These are phyloP conservation scores for Scorias spongiosa DNA, from an alignment of 2,329 filamentous ascomycete species.

Conservation along the genomic window DNA sequence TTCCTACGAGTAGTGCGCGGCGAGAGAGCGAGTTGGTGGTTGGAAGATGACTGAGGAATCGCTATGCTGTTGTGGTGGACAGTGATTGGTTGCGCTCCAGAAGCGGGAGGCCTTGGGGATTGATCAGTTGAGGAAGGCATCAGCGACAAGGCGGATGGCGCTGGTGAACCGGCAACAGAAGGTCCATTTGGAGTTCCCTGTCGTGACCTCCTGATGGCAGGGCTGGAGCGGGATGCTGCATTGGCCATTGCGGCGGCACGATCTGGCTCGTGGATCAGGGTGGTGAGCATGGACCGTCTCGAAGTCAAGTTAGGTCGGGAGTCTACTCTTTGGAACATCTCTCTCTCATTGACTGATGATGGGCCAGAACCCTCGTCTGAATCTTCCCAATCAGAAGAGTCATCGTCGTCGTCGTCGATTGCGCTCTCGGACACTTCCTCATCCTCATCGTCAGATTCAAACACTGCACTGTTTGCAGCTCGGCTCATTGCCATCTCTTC, in stretches of 20 bases:
- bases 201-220: conserved; percentile 41
- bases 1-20: conserved; percentile 84
- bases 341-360: conserved; percentile 58
- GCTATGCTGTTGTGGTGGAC: conserved; percentile 53
- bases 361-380: conserved; percentile 64
- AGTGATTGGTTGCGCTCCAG: conserved; percentile 57
- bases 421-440: conserved; percentile 64
- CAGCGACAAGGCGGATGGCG: conserved; percentile 9
- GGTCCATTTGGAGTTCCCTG: conserved; percentile 55
- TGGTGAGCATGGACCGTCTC: conserved; percentile 73
- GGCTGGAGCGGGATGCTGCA: conserved; percentile 43
- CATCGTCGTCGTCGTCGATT: conserved; percentile 41
- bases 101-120: conserved; percentile 32
- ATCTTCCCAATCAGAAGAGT: conserved; percentile 39
- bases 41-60: conserved; percentile 38
- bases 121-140: conserved; percentile 25
- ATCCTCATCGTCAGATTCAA: conserved; percentile 42
- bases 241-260: conserved; percentile 55
- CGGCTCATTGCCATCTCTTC: conserved; percentile 46
- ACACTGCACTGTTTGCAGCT: conserved; percentile 42
- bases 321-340: conserved; percentile 79
- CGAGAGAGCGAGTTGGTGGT: conserved; percentile 47
- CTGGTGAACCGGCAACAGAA: conserved; percentile 44
- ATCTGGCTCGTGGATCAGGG: conserved; percentile 71
- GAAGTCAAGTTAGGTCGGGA: conserved; percentile 75